Percentiles rank a stretch among this genome's conserved stretches.
These are phyloP conservation scores for Wickerhamomyces hampshirensis DNA, from an alignment of 805 yeast species.

Conservation along the genomic window DNA sequence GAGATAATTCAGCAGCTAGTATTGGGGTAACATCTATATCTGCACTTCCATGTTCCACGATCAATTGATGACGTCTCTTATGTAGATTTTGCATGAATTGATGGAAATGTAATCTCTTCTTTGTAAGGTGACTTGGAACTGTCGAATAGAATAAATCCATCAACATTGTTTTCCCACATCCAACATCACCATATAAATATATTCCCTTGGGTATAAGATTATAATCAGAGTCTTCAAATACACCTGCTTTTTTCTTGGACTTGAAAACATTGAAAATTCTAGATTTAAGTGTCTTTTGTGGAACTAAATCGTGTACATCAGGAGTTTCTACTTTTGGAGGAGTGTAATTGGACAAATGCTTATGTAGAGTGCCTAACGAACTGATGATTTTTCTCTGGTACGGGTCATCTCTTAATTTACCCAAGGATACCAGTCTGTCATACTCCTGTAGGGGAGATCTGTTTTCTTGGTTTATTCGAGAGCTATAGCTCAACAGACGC, in stretches of 20 bases:
- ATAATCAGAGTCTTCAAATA: constrained; percentile 17
- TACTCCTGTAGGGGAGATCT: constrained; percentile 48
- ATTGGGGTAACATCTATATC: constrained; percentile 81
- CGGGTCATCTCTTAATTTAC: constrained; percentile 62
- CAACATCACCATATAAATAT: constrained; percentile 94
- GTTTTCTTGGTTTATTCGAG: constrained; percentile 7
- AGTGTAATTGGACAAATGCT: constrained; percentile 44
- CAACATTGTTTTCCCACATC: constrained; percentile 97
- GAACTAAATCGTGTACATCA: constrained; percentile 43
- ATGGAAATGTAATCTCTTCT: constrained; percentile 86
- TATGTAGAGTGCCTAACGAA: constrained; percentile 56
- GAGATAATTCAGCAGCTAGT: constrained; percentile 79
- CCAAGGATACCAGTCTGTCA: constrained; percentile 41
- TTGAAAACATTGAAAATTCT: constrained; percentile 28
- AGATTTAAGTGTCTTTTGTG: constrained; percentile 39
- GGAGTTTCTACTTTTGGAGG: constrained; percentile 63
- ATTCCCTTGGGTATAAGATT: constrained; percentile 69
- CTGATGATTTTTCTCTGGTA: constrained; percentile 74
- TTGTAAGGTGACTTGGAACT: constrained; percentile 71
- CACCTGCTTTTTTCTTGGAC: constrained; percentile 12
- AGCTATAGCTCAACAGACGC: constrained; percentile 7
- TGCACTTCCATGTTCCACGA: constrained; percentile 52
- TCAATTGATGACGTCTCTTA: constrained; percentile 76
- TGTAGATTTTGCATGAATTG: constrained; percentile 95
- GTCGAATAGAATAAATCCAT: constrained; percentile 93